Percentiles rank a stretch among this genome's conserved stretches.
phyloP scores from a whole-genome alignment of 1,284 basidiomycete genomes.

The Fomitopsis betulina region DNA sequence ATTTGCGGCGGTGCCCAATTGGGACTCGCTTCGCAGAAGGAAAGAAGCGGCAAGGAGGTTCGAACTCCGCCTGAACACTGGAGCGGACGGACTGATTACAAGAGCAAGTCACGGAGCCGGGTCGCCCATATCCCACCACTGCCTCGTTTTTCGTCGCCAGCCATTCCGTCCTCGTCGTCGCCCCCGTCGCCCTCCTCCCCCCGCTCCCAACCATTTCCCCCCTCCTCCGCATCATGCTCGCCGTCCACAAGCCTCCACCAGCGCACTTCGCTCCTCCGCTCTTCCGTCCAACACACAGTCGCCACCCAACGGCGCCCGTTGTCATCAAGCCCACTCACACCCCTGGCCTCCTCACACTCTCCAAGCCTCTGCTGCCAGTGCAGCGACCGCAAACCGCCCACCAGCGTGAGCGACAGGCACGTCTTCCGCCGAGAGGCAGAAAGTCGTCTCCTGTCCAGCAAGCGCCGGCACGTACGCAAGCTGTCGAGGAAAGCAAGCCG shows the following conservation, averaged over 20 bases:
- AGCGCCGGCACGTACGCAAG: slow-evolving; percentile 21
- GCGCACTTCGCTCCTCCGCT: slow-evolving; percentile 27
- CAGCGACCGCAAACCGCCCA: slow-evolving; percentile 33
- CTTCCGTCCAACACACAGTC: slow-evolving; percentile 32
- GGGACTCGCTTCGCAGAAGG: neutral
- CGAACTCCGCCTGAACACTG: slow-evolving; percentile 1
- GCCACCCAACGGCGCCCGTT: slow-evolving; percentile 65
- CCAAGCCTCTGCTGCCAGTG: slow-evolving; percentile 44
- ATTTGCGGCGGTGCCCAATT: neutral
- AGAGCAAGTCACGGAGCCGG: slow-evolving; percentile 13
- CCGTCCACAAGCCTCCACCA: slow-evolving; percentile 53
- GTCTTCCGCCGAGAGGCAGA: slow-evolving; percentile 26
- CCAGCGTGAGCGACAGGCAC: slow-evolving; percentile 32
- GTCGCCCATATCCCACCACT: slow-evolving; percentile 19
- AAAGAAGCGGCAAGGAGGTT: neutral
- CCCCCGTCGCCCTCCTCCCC: slow-evolving; percentile 21
- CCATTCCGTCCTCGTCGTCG: slow-evolving; percentile 21
- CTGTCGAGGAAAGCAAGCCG: slow-evolving; percentile 24
- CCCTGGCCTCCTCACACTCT: slow-evolving; percentile 65
- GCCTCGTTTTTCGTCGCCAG: slow-evolving; percentile 24
- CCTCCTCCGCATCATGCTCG: slow-evolving; percentile 46
- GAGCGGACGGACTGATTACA: slow-evolving; percentile 17
- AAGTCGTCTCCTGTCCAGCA: slow-evolving; percentile 19
- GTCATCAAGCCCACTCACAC: slow-evolving; percentile 68
- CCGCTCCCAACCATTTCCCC: slow-evolving; percentile 22